Conservation (phyloP, 2,329 filamentous ascomycete species). For the Diaporthe ilicicola region DNA sequence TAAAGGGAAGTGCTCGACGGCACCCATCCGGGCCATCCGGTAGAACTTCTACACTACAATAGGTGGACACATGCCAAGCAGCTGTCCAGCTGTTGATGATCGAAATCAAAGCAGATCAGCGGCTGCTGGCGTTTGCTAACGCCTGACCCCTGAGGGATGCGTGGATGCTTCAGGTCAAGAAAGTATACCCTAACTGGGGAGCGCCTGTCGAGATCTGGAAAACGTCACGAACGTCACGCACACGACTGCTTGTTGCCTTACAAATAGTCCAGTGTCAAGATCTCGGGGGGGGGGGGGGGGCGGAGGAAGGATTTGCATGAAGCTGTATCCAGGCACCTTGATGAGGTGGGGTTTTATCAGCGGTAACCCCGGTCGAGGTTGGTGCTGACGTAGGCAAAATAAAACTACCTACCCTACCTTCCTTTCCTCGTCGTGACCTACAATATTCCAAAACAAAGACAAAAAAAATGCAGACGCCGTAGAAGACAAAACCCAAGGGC, state of each 20-base stretch:
- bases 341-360: not conserved
- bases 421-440: not conserved
- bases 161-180: not conserved
- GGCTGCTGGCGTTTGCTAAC: not conserved
- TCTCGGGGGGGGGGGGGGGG: too few species aligned
- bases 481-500: not conserved
- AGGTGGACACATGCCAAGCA: not conserved
- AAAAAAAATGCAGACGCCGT: not conserved
- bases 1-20: not conserved
- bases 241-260: not conserved
- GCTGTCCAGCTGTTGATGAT: not conserved
- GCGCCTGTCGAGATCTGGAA: not conserved
- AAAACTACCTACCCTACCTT: not conserved
- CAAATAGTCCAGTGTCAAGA: too few species aligned
- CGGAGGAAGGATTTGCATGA: not conserved
- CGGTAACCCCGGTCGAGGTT: not conserved
- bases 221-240: not conserved
- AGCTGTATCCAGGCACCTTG: not conserved
- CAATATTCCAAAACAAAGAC: not conserved
- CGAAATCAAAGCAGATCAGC: conserved; percentile 10
- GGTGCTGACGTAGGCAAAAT: not conserved
- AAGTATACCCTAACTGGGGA: conserved; percentile 2
- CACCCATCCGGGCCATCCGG: not conserved
- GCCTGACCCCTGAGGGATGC: not conserved
- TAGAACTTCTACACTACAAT: too few species aligned